Base-by-base conservation (phyloP, 805 yeast species). In the Nakazawaea ishiwadae region DNA sequence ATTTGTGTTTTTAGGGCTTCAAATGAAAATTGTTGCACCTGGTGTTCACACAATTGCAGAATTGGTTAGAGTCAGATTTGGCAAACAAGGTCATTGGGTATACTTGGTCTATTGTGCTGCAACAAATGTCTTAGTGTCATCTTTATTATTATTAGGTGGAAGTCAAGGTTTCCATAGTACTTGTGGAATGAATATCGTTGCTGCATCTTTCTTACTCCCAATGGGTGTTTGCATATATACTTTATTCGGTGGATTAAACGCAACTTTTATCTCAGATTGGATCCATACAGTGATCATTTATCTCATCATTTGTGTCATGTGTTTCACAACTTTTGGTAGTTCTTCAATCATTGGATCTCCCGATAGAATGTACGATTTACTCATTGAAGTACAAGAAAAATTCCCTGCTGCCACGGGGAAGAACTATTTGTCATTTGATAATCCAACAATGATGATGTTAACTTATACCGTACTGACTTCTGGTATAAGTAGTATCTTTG, bases 231-330 rank as follows among this genome's bases (percentile, higher is more conserved):
- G 68, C 44, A 52, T 69, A 21, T 74, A 73, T 50, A 74, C 79
- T 0, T 59, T 68, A 7, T 59, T 68, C 28, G 79, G 79, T 35
- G 79, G 79, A 8, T 54, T 74, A 28, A 71, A 68, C 44, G 71
- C 77, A 6, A 73, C 79, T 3, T 72, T 73, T 47, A 54, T 73
- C 28, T 68, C 78, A 4, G 79, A 73, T 48, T 73, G 72, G 68
- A 63, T 68, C 36, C 77, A 72, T 51, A 68, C 75, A 0, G 70
- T 69, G 23, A 64, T 72, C 39, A 64, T 72, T 35, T 68, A 64
- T 45, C 48, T 63, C 18, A 59, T 70, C 16, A 53, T 70, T 11
- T 44, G 53, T 11, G 51, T 50, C 11, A 41, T 56, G 18, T 33
- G 51, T 28, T 59, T 51, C 42, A 54, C 50, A 16, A 50, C 58